Evolutionary conservation across 371 early-diverging fungal genomes (phyloP), one percentile per base, ranked within the genome.

Genomic region (Sporodiniella umbellata): DNA sequence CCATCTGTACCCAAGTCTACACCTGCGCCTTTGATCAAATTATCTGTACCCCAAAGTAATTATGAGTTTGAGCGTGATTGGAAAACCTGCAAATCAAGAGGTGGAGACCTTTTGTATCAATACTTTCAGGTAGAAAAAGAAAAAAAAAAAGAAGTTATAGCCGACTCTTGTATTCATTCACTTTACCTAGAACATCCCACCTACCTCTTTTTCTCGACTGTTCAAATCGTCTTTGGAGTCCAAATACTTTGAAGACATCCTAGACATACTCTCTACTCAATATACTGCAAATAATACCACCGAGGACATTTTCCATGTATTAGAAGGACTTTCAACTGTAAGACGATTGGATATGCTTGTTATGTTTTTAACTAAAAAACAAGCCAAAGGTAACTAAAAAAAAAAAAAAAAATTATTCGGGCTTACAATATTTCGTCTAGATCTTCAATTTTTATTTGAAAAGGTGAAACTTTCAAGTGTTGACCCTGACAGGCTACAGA

Each of bases 1-100:
- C 10, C 3, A 23, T 21, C 10, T 37, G 21, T 14, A 3, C 0
- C 30, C 18, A 21, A n/a, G 11, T 24, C 42, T 43, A 2, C 24
- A 39, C 33, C n/a, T 19, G 22, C 49, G 28, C 10, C 44, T 8
- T 43, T 53, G 4, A 6, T 60, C 19, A 64, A 60, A 33, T 56
- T 79, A 22, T 52, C 15, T 8, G 49, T 56, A 22, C 86, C 87
- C 26, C 68, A 56, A 19, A 82, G 81, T 2, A 80, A 84, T 38
- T 74, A 74, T 50, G 92, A 90, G 38, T 90, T 90, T 62, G 88
- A 89, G 58, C 73, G 88, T 10, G 87, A 84, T 35, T 91, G 88
- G 89, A 88, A 84, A 53, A 70, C 75, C 26, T 76, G 78, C 26
- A 65, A 57, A 30, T 69, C 70, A 48, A 62, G 69, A 43, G 79